Percentiles rank a stretch among this genome's conserved stretches.
Evolutionary conservation across 805 yeast genomes (phyloP).

Genomic region (Tetrapisispora fleetii): DNA sequence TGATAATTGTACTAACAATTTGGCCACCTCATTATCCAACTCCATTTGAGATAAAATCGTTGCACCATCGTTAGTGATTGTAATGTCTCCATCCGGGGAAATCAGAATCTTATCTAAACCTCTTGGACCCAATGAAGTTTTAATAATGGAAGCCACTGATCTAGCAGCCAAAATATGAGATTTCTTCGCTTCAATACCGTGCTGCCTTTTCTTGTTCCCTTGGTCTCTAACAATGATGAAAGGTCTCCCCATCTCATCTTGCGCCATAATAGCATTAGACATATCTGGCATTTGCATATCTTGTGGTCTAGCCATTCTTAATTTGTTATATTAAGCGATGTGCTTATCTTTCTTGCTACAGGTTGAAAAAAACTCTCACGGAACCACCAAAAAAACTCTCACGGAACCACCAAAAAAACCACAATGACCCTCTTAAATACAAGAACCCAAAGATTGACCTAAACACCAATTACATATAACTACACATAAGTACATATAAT

Average conservation of each 20-base stretch:
- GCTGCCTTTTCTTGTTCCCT: constrained; percentile 52
- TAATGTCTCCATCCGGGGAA: constrained; percentile 94
- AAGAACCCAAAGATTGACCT: too few relatives aligned
- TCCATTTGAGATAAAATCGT: constrained; percentile 95
- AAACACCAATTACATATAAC: too few relatives aligned
- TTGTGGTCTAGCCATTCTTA: constrained; percentile 12
- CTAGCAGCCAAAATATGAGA: constrained; percentile 92
- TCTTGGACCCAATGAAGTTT: constrained; percentile 92
- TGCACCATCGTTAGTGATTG: constrained; percentile 97
- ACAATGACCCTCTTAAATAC: too few relatives aligned
- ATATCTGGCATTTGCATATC: constrained; percentile 66
- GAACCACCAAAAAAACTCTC: too few relatives aligned
- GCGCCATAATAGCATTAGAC: constrained; percentile 97
- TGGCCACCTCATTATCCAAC: constrained; percentile 91
- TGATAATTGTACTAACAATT: constrained; percentile 84
- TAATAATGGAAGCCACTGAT: constrained; percentile 85
- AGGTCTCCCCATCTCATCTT: constrained; percentile 98
- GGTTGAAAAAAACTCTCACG: too few relatives aligned
- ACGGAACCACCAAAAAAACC: too few relatives aligned
- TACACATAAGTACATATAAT: too few relatives aligned
- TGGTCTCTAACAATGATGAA: constrained; percentile 92
- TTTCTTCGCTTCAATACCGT: constrained; percentile 70
- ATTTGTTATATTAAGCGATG: not conserved
- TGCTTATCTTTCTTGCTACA: too few relatives aligned
- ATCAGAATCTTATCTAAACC: constrained; percentile 96